phyloP scores from a whole-genome alignment of 257 asterid species.

The Eustoma russellianum region DNA sequence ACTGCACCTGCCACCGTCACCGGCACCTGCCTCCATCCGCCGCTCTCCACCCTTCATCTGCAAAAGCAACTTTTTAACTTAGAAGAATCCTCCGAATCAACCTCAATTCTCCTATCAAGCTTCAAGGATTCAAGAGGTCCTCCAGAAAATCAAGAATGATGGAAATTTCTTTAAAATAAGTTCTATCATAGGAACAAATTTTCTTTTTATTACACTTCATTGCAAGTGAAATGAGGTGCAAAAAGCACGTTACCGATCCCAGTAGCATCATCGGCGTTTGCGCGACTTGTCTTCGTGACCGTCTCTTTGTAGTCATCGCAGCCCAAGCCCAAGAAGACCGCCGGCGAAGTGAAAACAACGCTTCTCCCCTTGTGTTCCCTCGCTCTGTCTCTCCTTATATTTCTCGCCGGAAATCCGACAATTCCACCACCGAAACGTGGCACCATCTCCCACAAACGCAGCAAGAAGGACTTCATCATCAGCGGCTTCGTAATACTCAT shows the following conservation, averaged over 20 bases:
- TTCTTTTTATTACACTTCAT: no score
- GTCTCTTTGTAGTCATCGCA: conserved; percentile 48
- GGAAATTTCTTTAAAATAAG: no score
- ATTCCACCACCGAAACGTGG: conserved; percentile 16
- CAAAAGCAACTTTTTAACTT: no score
- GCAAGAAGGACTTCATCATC: conserved; percentile 12
- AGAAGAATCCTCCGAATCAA: no score
- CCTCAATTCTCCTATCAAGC: no score
- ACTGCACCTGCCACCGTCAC: no score
- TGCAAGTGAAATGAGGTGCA: conserved; percentile 51
- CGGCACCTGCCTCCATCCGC: no score
- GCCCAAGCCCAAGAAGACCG: conserved; percentile 38
- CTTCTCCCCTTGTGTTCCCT: conserved; percentile 29
- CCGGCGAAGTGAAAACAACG: conserved; percentile 33
- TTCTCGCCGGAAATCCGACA: conserved; percentile 40
- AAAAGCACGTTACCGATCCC: conserved; percentile 46
- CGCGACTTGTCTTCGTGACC: conserved; percentile 85
- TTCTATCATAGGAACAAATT: no score
- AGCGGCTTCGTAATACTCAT: conserved; percentile 32
- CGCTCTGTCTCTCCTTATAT: conserved; percentile 51
- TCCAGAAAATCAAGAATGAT: no score
- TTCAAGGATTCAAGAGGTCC: no score
- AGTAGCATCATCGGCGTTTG: conserved; percentile 77
- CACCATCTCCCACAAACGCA: conserved; percentile 6
- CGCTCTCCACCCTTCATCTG: no score